Evolutionary conservation across 1,284 basidiomycete species (phyloP), one percentile per base, ranked within the genome.

Genomic region (Ganoderma lucidum): DNA sequence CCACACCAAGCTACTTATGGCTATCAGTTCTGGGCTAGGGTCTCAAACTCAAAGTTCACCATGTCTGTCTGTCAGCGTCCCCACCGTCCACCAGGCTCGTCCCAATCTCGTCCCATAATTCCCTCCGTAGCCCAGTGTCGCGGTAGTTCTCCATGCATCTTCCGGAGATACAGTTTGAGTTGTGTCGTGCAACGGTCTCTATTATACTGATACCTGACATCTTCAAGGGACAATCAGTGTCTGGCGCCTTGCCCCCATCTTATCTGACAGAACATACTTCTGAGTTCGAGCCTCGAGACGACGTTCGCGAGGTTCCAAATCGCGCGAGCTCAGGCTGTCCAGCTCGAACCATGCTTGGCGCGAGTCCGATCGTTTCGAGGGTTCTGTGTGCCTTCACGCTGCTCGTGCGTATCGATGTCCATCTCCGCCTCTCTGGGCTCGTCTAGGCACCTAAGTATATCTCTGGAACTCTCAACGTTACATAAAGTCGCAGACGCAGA

Each of bases 31-130:
- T 56, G 14, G 30, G n/a, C n/a, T 6, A 2, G 8, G 6, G 8
- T 56, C 19, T 56, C 53, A 56, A 6, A 35, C 53, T 56, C 53
- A 56, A 56, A 35, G 53, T 56, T 56, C 53, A 32, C 15, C 30
- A 19, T 19, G 6, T 12, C 32, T 56, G 15, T 35, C 12, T 28
- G 48, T 53, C 53, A 56, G 32, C 17, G 28, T 35, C 17, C 17
- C 6, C 14, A 35, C 53, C 32, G 30, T 32, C 53, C 19, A 56
- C 5, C 53, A 56, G 6, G 53, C 53, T 17, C 30, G 30, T 14
- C 30, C 32, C 28, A 35, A 35, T 35, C 30, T 17, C 14, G 32
- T 32, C 53, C 30, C 53, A 6, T 5, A 56, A 56, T 35, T 28
- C 23, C 48, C 48, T 53, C 10, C 23, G 12, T 28, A 3, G 10